Evolutionary conservation across 2,329 filamentous ascomycete genomes (phyloP).

Genomic region (Metarhizium rileyi): DNA sequence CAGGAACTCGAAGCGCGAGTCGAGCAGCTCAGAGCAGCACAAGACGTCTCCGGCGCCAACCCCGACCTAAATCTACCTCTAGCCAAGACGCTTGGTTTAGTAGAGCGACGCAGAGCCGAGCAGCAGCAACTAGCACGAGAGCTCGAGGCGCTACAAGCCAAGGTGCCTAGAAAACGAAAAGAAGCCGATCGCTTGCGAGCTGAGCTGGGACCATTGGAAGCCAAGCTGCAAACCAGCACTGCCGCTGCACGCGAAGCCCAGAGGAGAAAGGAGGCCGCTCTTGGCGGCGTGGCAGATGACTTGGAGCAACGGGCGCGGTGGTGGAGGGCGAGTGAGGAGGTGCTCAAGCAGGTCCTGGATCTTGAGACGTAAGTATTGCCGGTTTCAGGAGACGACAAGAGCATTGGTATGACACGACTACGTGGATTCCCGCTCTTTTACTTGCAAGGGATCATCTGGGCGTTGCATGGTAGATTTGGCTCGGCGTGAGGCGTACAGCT

Average conservation of each 20-base stretch:
- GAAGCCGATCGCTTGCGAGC: slow-evolving; percentile 57
- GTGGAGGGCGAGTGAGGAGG: slow-evolving; percentile 60
- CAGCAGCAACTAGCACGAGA: slow-evolving; percentile 50
- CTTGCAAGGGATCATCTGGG: too few species aligned
- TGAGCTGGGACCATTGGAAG: slow-evolving; percentile 60
- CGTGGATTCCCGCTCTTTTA: too few species aligned
- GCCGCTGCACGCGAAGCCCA: slow-evolving; percentile 62
- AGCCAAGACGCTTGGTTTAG: slow-evolving; percentile 43
- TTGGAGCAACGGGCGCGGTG: slow-evolving; percentile 67
- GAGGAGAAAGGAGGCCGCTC: slow-evolving; percentile 54
- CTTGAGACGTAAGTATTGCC: slow-evolving; percentile 29
- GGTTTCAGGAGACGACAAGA: not conserved
- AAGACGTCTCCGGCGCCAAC: slow-evolving; percentile 25
- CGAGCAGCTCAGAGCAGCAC: slow-evolving; percentile 30
- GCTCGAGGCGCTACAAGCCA: slow-evolving; percentile 51
- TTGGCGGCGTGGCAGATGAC: slow-evolving; percentile 60
- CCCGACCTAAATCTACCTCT: slow-evolving; percentile 46
- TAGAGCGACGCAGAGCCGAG: slow-evolving; percentile 41
- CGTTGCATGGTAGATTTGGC: not conserved
- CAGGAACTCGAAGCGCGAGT: slow-evolving; percentile 39
- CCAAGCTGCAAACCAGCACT: slow-evolving; percentile 53
- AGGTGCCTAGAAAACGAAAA: slow-evolving; percentile 54
- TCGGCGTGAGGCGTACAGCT: too few species aligned
- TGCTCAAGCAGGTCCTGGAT: slow-evolving; percentile 53
- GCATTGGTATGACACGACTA: not conserved